Base-by-base conservation (phyloP, 495 filamentous ascomycete species). In the Podospora pseudocomata region DNA sequence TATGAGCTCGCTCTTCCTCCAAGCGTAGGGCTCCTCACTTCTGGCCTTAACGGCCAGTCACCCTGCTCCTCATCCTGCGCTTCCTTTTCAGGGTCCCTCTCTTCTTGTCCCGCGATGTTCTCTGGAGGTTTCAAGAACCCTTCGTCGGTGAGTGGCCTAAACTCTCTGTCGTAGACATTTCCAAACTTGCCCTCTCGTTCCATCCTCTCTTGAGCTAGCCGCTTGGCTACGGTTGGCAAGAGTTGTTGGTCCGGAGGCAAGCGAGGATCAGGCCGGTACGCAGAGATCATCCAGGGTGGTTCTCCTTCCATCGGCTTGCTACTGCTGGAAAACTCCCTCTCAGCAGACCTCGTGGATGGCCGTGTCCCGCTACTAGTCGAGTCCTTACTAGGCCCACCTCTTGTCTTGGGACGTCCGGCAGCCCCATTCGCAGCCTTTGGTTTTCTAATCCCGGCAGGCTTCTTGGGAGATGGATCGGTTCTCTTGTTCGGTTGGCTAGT, bases 161-260 rank as follows among this genome's bases (percentile, higher is more conserved):
- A 92, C 72, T 95, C 87, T 69, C 86, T 88, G 76, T 96, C 94
- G 76, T 94, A 96, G 34, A 89, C 85, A 60, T 84, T 91, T 5
- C 91, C 92, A 68, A 89, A 89, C 63, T 91, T 91, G 62, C 93
- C 93, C 79, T 97, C 93, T 71, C 88, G 89, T 79, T 93, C 93
- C 93, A 92, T 96, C 75, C 95, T 92, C 76, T 97, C 92, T 82
- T 97, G 95, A 75, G 93, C 90, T 79, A 98, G 84, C 69, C 91
- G 86, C 73, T 90, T 95, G 55, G 95, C 95, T 67, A 97, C 92
- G 0, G 95, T 99, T 3, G 95, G 95, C 19, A 99, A 86, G 64
- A 99, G 86, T 76, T 99, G 95, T 77, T 98, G 91, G 66, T 99
- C 95, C 15, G 92, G 95, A 54, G 95, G 95, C 16, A 99, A 85